Conservation (phyloP, 495 filamentous ascomycete species). For the Penicillium robsamsonii region DNA sequence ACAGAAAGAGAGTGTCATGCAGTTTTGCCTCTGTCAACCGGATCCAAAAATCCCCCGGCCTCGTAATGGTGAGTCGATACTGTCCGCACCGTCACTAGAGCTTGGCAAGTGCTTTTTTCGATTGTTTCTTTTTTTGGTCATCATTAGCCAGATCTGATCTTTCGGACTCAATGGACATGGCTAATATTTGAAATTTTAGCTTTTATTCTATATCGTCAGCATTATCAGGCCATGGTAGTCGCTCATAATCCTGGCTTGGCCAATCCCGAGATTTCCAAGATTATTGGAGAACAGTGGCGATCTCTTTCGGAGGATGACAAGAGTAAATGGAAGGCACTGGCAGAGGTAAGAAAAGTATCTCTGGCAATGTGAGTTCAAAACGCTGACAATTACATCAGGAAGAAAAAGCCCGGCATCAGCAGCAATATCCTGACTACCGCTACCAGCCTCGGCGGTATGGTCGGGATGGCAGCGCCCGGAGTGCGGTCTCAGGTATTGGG, state of each 20-base stretch:
- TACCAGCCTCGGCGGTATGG: slow-evolving; percentile 86
- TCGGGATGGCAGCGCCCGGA: slow-evolving; percentile 43
- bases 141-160: slow-evolving; percentile 1
- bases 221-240: slow-evolving; percentile 80
- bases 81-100: slow-evolving; percentile 18
- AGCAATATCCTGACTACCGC: slow-evolving; percentile 88
- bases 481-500: slow-evolving; percentile 34
- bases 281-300: slow-evolving; percentile 93
- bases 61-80: slow-evolving; percentile 76
- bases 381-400: slow-evolving; percentile 49
- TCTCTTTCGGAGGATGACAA: slow-evolving; percentile 71
- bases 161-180: background rate
- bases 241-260: slow-evolving; percentile 81
- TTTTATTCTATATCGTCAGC: slow-evolving; percentile 96
- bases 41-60: slow-evolving; percentile 92
- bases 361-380: background rate
- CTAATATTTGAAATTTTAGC: slow-evolving; percentile 53
- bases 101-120: slow-evolving; percentile 29
- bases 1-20: slow-evolving; percentile 39
- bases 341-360: slow-evolving; percentile 57
- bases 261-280: slow-evolving; percentile 97
- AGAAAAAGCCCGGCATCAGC: slow-evolving; percentile 87
- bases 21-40: slow-evolving; percentile 88
- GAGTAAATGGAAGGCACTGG: slow-evolving; percentile 82
- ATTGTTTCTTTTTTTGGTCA: slow-evolving; percentile 13